Evolutionary conservation across 805 yeast species (phyloP).

Genomic region (Torulaspora maleeae): DNA sequence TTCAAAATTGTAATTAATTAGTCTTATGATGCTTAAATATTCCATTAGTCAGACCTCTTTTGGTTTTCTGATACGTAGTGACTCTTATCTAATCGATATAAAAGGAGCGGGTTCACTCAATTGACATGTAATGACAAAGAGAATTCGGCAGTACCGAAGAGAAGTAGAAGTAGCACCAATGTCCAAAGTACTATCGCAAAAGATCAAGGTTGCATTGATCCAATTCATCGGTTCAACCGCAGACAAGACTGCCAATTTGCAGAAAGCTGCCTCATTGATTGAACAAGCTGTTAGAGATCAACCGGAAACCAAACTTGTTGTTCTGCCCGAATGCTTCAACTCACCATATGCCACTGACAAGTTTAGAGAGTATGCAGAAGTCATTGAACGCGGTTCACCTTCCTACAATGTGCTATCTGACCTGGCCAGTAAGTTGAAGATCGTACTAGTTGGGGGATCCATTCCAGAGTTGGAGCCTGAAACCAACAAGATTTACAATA

Average conservation of each 20-base stretch:
- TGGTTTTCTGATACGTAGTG: neutral
- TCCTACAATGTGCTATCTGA: conserved; percentile 56
- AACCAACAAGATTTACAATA: conserved; percentile 59
- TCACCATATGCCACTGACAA: conserved; percentile 88
- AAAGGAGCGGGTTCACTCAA: no score
- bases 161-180: neutral
- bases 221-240: conserved; percentile 70
- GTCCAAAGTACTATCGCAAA: conserved; percentile 35
- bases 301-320: conserved; percentile 65
- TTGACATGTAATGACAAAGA: neutral
- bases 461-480: conserved; percentile 70
- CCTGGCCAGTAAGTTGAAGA: conserved; percentile 59
- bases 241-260: conserved; percentile 73
- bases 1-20: neutral
- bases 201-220: conserved; percentile 73
- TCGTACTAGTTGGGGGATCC: conserved; percentile 84
- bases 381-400: conserved; percentile 62
- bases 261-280: conserved; percentile 60
- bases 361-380: conserved; percentile 83
- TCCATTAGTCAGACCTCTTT: neutral
- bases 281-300: conserved; percentile 56
- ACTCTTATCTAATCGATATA: neutral
- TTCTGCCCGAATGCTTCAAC: conserved; percentile 94
- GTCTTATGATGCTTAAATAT: neutral
- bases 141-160: neutral